A percentile compares a stretch with the other conserved stretches of the same genome.
phyloP scores from a whole-genome alignment of 441 rosid species.

The Erodium texanum region DNA sequence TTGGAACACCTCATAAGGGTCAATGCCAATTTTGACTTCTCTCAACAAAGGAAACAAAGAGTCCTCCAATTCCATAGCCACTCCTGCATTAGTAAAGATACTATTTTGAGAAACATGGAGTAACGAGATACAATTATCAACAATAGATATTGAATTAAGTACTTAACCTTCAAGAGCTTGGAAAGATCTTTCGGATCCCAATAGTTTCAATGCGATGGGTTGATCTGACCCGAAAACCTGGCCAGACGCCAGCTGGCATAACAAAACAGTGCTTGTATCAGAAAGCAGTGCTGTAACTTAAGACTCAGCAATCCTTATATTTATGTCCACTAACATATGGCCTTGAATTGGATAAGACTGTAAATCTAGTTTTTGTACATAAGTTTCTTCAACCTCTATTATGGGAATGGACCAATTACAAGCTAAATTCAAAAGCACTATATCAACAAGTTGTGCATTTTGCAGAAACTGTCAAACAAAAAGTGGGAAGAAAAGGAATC shows the following conservation, averaged over 20 bases:
- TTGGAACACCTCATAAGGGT: conserved; percentile 72
- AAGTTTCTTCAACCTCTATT: too few relatives aligned
- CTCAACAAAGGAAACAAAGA: conserved; percentile 80
- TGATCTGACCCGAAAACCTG: conserved; percentile 86
- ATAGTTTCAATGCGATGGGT: conserved; percentile 71
- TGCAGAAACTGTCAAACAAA: too few relatives aligned
- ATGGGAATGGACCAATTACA: too few relatives aligned
- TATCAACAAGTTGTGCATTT: too few relatives aligned
- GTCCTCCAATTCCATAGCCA: conserved; percentile 97
- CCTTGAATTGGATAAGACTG: too few relatives aligned
- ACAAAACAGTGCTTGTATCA: background rate
- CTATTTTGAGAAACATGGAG: background rate
- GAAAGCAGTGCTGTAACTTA: too few relatives aligned
- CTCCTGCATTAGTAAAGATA: conserved; percentile 40
- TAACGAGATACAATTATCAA: background rate
- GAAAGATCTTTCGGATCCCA: conserved; percentile 84
- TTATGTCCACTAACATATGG: too few relatives aligned
- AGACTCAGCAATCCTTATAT: too few relatives aligned
- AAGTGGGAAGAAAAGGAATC: too few relatives aligned
- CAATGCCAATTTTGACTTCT: conserved; percentile 74
- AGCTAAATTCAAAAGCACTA: too few relatives aligned
- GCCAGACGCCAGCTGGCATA: conserved; percentile 80
- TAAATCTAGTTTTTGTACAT: too few relatives aligned
- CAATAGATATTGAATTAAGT: conserved; percentile 2
- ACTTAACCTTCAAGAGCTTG: conserved; percentile 88